Evolutionary conservation across 768 basidiomycete species (phyloP).

Genomic region (Auriculariales sp.): DNA sequence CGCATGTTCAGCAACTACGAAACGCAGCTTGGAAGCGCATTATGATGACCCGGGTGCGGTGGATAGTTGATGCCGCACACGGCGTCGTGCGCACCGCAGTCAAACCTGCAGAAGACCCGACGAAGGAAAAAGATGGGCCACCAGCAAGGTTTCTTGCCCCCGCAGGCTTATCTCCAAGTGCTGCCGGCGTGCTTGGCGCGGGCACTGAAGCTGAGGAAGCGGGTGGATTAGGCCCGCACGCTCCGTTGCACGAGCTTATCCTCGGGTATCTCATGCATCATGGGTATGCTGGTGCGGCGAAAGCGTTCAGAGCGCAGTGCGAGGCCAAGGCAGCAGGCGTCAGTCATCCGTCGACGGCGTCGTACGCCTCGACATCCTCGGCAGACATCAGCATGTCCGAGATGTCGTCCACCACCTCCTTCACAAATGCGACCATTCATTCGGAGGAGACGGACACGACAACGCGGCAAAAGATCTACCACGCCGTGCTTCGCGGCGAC

Average conservation of each 20-base stretch:
- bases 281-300: constrained; percentile 62
- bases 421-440: constrained; percentile 9
- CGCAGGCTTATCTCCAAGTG: too few species aligned
- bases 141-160: too few species aligned
- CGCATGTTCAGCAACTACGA: constrained; percentile 60
- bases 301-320: constrained; percentile 45
- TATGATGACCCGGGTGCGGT: constrained; percentile 38
- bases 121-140: neutral
- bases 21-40: constrained; percentile 55
- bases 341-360: neutral
- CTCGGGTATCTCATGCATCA: constrained; percentile 72
- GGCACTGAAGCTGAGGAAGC: neutral
- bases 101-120: constrained; percentile 3
- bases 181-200: too few species aligned
- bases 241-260: constrained; percentile 57
- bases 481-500: constrained; percentile 52
- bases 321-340: constrained; percentile 1
- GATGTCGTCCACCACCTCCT: constrained; percentile 25
- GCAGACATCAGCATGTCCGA: constrained; percentile 25
- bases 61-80: constrained; percentile 9
- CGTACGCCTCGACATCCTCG: neutral
- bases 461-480: constrained; percentile 54
- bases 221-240: constrained; percentile 11
- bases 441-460: constrained; percentile 38
- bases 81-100: neutral